A percentile compares a stretch with the other conserved stretches of the same genome.
phyloP scores from a whole-genome alignment of 768 basidiomycete species.

The Cyathus striatus region DNA sequence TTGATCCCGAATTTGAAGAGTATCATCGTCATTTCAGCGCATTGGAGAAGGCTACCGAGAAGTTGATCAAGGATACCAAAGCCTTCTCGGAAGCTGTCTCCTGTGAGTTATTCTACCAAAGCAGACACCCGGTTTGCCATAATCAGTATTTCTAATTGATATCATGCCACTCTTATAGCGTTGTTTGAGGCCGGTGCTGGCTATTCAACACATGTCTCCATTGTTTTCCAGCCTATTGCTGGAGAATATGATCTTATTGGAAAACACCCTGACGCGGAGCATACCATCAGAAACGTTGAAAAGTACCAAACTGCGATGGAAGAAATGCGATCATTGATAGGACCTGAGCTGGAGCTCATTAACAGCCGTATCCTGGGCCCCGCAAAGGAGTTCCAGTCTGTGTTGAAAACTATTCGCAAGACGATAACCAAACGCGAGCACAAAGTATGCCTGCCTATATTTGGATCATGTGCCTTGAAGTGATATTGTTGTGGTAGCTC shows the following conservation, averaged over 20 bases:
- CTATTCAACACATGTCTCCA: conserved; percentile 59
- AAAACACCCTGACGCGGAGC: conserved; percentile 72
- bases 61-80: conserved; percentile 88
- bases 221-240: conserved; percentile 58
- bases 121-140: too few relatives aligned
- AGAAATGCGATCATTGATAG: conserved; percentile 72
- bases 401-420: conserved; percentile 89
- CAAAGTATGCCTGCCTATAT: conserved; percentile 50
- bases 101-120: conserved; percentile 36
- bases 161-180: conserved; percentile 32
- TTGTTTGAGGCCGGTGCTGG: conserved; percentile 63
- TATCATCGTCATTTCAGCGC: conserved; percentile 70
- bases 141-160: too few relatives aligned
- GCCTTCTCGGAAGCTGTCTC: conserved; percentile 81
- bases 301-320: conserved; percentile 72
- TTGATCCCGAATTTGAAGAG: conserved; percentile 88
- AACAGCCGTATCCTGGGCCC: conserved; percentile 82
- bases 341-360: conserved; percentile 93
- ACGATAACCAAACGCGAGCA: conserved; percentile 95
- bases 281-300: conserved; percentile 75
- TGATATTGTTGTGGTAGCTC: conserved; percentile 40
- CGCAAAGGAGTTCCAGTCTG: conserved; percentile 80
- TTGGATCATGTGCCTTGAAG: neutral
- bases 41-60: conserved; percentile 80
- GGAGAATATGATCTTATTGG: conserved; percentile 77